Percentiles rank a stretch among this genome's conserved stretches.
These are phyloP conservation scores for Hypoxylon sp. DNA, from an alignment of 2,329 filamentous ascomycete species.

Conservation along the genomic window DNA sequence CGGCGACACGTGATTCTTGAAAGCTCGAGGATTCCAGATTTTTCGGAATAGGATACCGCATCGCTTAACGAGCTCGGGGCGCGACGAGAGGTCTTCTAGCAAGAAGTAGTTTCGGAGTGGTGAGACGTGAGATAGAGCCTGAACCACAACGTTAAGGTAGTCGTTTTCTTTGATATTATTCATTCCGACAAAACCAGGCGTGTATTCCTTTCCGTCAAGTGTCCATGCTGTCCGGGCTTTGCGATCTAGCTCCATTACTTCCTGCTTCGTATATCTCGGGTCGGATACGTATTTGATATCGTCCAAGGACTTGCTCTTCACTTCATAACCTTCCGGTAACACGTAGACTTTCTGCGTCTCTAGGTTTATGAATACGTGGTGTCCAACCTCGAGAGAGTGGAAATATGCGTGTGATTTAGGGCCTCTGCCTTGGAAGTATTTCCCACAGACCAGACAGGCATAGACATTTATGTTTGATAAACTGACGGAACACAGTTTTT, in stretches of 20 bases:
- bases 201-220: slow-evolving; percentile 85
- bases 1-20: slow-evolving; percentile 96
- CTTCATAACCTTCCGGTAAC: slow-evolving; percentile 96
- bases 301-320: slow-evolving; percentile 92
- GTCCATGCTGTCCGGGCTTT: slow-evolving; percentile 76
- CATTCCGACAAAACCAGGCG: slow-evolving; percentile 96
- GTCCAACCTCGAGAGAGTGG: slow-evolving; percentile 92
- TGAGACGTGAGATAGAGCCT: slow-evolving; percentile 89
- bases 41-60: slow-evolving; percentile 93
- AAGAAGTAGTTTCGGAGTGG: slow-evolving; percentile 94
- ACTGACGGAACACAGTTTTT: slow-evolving; percentile 96
- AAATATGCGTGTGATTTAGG: slow-evolving; percentile 97
- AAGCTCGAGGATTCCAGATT: slow-evolving; percentile 97
- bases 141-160: slow-evolving; percentile 95
- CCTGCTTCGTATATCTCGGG: slow-evolving; percentile 82
- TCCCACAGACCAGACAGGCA: slow-evolving; percentile 96
- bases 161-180: slow-evolving; percentile 99
- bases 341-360: slow-evolving; percentile 91
- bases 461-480: slow-evolving; percentile 99
- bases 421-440: slow-evolving; percentile 94
- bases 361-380: slow-evolving; percentile 99
- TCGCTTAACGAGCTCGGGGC: slow-evolving; percentile 84
- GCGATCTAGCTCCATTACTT: slow-evolving; percentile 85
- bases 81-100: slow-evolving; percentile 81
- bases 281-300: slow-evolving; percentile 99